A percentile compares a stretch with the other conserved stretches of the same genome.
phyloP scores from a whole-genome alignment of 2,329 filamentous ascomycete genomes.

The Zymoseptoria brevis region DNA sequence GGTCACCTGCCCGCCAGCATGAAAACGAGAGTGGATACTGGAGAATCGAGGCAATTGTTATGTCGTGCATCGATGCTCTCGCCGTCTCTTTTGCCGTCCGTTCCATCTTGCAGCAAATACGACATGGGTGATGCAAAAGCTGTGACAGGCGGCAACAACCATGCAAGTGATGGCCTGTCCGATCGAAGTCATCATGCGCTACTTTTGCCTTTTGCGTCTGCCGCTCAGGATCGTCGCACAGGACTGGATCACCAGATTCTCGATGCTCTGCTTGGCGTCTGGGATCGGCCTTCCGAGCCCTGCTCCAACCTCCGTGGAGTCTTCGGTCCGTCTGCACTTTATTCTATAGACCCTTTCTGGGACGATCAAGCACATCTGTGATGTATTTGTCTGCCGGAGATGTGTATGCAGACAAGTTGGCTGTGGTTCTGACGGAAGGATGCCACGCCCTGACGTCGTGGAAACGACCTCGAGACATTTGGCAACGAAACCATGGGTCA shows the following conservation, averaged over 20 bases:
- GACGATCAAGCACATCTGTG: background rate
- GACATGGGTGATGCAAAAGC: conserved; percentile 1
- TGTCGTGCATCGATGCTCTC: background rate
- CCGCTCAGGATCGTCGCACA: conserved; percentile 1
- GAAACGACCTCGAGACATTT: background rate
- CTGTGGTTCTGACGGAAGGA: background rate
- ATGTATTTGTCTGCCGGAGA: background rate
- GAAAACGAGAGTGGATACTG: background rate
- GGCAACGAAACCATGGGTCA: background rate
- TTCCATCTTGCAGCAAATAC: background rate
- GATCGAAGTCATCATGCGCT: conserved; percentile 16
- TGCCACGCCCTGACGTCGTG: background rate
- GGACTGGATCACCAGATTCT: conserved; percentile 8
- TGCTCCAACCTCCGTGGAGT: conserved; percentile 8
- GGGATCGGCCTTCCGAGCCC: conserved; percentile 10
- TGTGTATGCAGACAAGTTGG: background rate
- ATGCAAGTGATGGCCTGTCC: conserved; percentile 1
- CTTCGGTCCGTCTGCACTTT: conserved; percentile 5
- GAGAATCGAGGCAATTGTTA: background rate
- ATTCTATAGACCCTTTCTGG: background rate
- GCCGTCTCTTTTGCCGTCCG: background rate
- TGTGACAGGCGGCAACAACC: conserved; percentile 4
- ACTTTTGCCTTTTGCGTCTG: conserved; percentile 1
- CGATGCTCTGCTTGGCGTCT: conserved; percentile 12
- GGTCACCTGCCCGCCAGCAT: background rate